phyloP scores from a whole-genome alignment of 805 yeast genomes.

The Candida nitratophila region DNA sequence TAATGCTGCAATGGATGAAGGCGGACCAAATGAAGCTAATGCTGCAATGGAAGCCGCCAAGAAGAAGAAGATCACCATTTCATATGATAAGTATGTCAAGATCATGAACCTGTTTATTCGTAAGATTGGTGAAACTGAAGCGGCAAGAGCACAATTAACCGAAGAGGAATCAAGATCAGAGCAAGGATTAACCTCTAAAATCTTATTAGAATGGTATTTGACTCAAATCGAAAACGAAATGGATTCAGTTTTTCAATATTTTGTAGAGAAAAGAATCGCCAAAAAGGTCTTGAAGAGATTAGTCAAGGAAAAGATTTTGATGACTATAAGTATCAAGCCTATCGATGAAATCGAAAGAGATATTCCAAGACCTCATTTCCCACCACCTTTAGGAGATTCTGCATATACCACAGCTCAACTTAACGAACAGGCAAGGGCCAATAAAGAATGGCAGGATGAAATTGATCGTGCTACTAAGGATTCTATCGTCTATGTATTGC shows the following conservation, averaged over 20 bases:
- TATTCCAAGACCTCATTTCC: constrained; percentile 3
- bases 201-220: constrained; percentile 77
- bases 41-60: constrained; percentile 3
- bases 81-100: constrained; percentile 80
- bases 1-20: constrained; percentile 8
- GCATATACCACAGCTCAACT: constrained; percentile 13
- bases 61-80: constrained; percentile 41
- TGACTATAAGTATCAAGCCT: constrained; percentile 46
- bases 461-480: constrained; percentile 16
- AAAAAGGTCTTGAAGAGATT: constrained; percentile 76
- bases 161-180: constrained; percentile 19
- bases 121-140: constrained; percentile 30
- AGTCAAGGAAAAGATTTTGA: constrained; percentile 76
- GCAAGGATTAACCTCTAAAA: constrained; percentile 51
- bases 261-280: constrained; percentile 63
- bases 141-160: constrained; percentile 14
- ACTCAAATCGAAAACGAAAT: constrained; percentile 65
- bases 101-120: constrained; percentile 77
- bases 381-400: constrained; percentile 13
- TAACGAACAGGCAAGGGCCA: constrained; percentile 14
- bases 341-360: constrained; percentile 35
- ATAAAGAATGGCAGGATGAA: constrained; percentile 16
- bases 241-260: constrained; percentile 60
- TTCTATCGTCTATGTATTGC: constrained; percentile 45
- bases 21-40: constrained; percentile 4